These are phyloP conservation scores for Pseudotsuga menziesii DNA, from an alignment of 75 land plant genomes.

Conservation along the genomic window DNA sequence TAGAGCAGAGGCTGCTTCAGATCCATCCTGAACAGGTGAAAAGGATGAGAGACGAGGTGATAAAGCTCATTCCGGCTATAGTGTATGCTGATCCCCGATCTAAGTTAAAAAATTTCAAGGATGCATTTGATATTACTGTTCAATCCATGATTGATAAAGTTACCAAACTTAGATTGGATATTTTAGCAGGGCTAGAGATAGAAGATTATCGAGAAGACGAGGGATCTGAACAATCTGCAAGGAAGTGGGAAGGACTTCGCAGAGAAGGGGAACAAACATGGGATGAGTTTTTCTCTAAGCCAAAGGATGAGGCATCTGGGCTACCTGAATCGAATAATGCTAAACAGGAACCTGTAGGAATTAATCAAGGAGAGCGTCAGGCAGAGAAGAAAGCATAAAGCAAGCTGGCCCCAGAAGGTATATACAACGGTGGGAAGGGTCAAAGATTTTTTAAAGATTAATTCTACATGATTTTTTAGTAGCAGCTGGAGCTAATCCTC, in stretches of 20 bases:
- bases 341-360: no score
- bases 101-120: slow-evolving; percentile 52
- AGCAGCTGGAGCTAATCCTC: no score
- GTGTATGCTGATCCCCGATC: slow-evolving; percentile 90
- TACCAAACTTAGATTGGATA: slow-evolving; percentile 49
- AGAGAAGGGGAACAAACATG: slow-evolving; percentile 60
- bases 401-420: no score
- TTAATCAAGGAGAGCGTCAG: no score
- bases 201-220: slow-evolving; percentile 54
- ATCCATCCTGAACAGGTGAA: slow-evolving; percentile 56
- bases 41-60: slow-evolving; percentile 81
- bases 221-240: slow-evolving; percentile 24
- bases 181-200: slow-evolving; percentile 36
- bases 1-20: slow-evolving; percentile 55
- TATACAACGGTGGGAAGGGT: no score
- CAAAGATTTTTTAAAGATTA: no score
- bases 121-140: slow-evolving; percentile 94
- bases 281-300: slow-evolving; percentile 77
- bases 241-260: slow-evolving; percentile 53
- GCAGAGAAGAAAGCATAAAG: no score
- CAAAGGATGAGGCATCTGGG: slow-evolving; percentile 30
- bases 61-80: slow-evolving; percentile 75
- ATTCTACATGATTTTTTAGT: no score
- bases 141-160: slow-evolving; percentile 65
- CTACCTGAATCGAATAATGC: no score